A percentile compares a stretch with the other conserved stretches of the same genome.
These are phyloP conservation scores for Lentinus brumalis DNA, from an alignment of 768 basidiomycete genomes.

Conservation along the genomic window DNA sequence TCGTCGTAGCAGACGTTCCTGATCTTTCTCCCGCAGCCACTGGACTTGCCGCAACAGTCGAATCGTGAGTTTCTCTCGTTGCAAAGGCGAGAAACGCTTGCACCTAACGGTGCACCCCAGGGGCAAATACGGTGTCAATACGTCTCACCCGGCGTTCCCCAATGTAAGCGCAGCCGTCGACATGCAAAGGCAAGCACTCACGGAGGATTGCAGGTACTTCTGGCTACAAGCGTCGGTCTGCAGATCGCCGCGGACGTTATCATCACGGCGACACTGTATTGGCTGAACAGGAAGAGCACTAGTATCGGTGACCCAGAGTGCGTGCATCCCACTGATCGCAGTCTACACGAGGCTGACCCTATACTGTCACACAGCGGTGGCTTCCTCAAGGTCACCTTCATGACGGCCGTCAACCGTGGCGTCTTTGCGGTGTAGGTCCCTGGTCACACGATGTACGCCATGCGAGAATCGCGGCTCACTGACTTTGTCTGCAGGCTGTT, in stretches of 20 bases:
- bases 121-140: not conserved
- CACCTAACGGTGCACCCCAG: not conserved
- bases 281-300: slow-evolving; percentile 8
- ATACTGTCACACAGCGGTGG: not conserved
- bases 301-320: slow-evolving; percentile 2
- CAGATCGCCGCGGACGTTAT: slow-evolving; percentile 10
- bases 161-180: not conserved
- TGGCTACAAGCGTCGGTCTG: not conserved
- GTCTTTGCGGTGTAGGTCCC: slow-evolving; percentile 11
- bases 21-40: not conserved
- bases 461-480: not conserved
- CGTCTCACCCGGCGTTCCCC: slow-evolving; percentile 1
- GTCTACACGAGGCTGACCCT: not conserved
- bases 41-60: not conserved
- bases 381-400: not conserved
- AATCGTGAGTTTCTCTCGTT: too few relatives aligned
- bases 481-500: not conserved
- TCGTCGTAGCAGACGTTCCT: not conserved
- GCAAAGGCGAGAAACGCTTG: not conserved
- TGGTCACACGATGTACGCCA: not conserved
- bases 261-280: slow-evolving; percentile 13
- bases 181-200: not conserved
- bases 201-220: slow-evolving; percentile 1
- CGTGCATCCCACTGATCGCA: not conserved
- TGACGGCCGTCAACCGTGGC: slow-evolving; percentile 10